Evolutionary conservation across 2,329 filamentous ascomycete species (phyloP), one percentile per base, ranked within the genome.

Genomic region (Ophiostoma angusticollis): DNA sequence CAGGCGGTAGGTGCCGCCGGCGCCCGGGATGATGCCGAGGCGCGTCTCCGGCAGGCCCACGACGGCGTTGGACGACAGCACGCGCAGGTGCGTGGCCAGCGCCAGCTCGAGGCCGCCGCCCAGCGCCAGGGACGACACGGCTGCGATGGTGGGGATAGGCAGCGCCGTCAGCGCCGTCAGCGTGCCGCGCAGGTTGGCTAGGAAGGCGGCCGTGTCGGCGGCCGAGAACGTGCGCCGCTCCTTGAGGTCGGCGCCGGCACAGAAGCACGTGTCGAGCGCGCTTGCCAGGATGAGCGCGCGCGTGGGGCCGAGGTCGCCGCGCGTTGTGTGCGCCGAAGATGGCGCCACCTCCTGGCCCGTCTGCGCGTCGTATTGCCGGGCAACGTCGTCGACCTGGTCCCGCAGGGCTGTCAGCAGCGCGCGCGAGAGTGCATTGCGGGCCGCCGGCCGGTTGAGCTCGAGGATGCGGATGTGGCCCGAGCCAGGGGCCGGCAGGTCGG

Each of bases 51-150:
- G 91, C 5, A 96, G 74, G 0, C 78, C 87, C 39, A 98, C 76
- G 18, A 69, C 64, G 13, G 85, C 82, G 24, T 78, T 82, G 28
- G 83, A 85, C 23, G 78, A 73, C 49, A 96, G 79, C 37, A 98
- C 80, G 48, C 91, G 84, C 60, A 98, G 77, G 59, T 91, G 78
- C 2, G 89, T 93, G 49, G 81, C 78, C 6, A 98, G 75, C 2
- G 86, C 89, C 38, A 98, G 74, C 62, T 98, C 91, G 47, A 98
- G 78, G 33, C 91, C 91, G 52, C 91, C 91, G 46, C 91, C 91
- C 22, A 96, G 79, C 6, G 91, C 91, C 42, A 84, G 64, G 35
- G 84, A 91, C 39, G 81, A 80, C 45, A 98, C 75, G 41, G 86
- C 86, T 4, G 83, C 79, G 55, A 98, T 89, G 37, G 89, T 93